A percentile compares a stretch with the other conserved stretches of the same genome.
phyloP scores from a whole-genome alignment of 345 rosid species.

The Cardamine resedifolia region DNA sequence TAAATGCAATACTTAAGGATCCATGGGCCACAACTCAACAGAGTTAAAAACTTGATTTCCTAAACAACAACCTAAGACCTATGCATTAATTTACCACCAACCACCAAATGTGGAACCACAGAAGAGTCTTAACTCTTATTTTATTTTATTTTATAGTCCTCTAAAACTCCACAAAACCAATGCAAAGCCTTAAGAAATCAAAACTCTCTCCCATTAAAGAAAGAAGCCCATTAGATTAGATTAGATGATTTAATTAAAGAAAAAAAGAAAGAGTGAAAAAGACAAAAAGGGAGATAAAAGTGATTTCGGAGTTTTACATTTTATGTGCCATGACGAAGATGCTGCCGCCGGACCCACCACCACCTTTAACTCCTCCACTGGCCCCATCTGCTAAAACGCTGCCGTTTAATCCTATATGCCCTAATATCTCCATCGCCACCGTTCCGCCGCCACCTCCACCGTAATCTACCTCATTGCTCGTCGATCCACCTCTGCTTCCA shows the following conservation, averaged over 20 bases:
- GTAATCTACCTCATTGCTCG: slow-evolving; percentile 78
- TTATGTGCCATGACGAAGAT: slow-evolving; percentile 64
- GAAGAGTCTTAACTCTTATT: slow-evolving; percentile 19
- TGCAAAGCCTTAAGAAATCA: not conserved
- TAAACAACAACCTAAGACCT: slow-evolving; percentile 14
- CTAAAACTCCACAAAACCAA: slow-evolving; percentile 13
- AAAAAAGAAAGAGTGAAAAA: slow-evolving; percentile 1
- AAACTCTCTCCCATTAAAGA: slow-evolving; percentile 8
- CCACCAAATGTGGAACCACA: slow-evolving; percentile 22
- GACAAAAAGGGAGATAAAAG: slow-evolving; percentile 5
- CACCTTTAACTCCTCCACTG: slow-evolving; percentile 81
- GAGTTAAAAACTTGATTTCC: not conserved
- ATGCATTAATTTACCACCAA: slow-evolving; percentile 14
- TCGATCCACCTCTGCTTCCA: slow-evolving; percentile 84
- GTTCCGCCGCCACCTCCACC: slow-evolving; percentile 97
- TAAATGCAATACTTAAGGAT: slow-evolving; percentile 13
- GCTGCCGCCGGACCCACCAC: slow-evolving; percentile 99
- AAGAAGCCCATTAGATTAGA: slow-evolving; percentile 9
- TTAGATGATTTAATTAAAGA: not conserved
- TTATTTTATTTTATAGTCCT: not conserved
- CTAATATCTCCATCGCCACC: slow-evolving; percentile 50
- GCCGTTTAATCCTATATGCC: slow-evolving; percentile 56
- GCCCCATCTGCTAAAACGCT: slow-evolving; percentile 82
- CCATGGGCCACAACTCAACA: slow-evolving; percentile 17
- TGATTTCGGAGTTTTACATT: slow-evolving; percentile 61